A percentile compares a stretch with the other conserved stretches of the same genome.
phyloP scores from a whole-genome alignment of 495 filamentous ascomycete species.

The Penicillium longicatenatum region DNA sequence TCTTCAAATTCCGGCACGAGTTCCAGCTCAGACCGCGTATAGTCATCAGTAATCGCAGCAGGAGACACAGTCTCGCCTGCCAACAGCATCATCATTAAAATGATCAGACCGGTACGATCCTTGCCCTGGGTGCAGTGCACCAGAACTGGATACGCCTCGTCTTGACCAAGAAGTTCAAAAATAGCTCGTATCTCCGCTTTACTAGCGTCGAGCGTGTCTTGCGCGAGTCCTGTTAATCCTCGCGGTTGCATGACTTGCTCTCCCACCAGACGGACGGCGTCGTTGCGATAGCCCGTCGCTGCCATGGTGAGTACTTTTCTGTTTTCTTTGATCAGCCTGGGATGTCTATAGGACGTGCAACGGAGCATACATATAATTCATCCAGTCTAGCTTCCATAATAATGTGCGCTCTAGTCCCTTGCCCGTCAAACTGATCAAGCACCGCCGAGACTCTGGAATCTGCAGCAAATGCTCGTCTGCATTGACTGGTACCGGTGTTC shows the following conservation, averaged over 20 bases:
- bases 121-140: conserved; percentile 90
- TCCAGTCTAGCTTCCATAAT: conserved; percentile 67
- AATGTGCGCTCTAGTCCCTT: conserved; percentile 67
- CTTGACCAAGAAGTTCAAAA: conserved; percentile 51
- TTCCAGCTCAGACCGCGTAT: conserved; percentile 62
- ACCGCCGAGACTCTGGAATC: conserved; percentile 61
- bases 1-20: conserved; percentile 60
- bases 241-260: conserved; percentile 66
- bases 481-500: conserved; percentile 35
- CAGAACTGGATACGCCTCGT: conserved; percentile 58
- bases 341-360: background rate
- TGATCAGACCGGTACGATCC: conserved; percentile 75
- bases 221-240: conserved; percentile 66
- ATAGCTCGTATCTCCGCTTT: conserved; percentile 60
- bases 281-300: conserved; percentile 63
- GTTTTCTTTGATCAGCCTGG: background rate
- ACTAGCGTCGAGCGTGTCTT: conserved; percentile 65
- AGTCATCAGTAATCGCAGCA: conserved; percentile 65
- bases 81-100: conserved; percentile 64
- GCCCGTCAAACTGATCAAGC: conserved; percentile 72
- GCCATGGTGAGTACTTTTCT: conserved; percentile 63
- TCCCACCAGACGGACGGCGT: conserved; percentile 67
- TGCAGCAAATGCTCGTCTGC: conserved; percentile 50
- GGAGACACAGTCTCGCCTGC: conserved; percentile 54
- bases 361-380: conserved; percentile 54